Percentiles rank a stretch among this genome's conserved stretches.
Evolutionary conservation across 2,329 filamentous ascomycete genomes (phyloP).

Genomic region (Huntiella decipiens): DNA sequence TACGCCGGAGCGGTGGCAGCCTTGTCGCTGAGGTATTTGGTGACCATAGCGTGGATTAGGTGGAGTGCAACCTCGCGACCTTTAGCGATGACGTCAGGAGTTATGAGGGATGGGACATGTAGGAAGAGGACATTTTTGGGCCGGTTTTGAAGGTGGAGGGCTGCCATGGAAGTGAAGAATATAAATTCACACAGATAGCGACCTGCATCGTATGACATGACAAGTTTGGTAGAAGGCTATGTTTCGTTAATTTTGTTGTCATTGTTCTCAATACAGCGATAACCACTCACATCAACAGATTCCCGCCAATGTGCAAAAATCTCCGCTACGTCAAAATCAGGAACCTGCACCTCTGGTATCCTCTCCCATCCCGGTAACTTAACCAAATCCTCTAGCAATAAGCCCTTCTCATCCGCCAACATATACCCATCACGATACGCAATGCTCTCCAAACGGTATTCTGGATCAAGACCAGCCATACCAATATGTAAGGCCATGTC

Average conservation of each 20-base stretch:
- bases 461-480: slow-evolving; percentile 45
- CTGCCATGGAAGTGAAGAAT: slow-evolving; percentile 49
- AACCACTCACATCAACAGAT: background rate
- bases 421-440: slow-evolving; percentile 56
- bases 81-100: slow-evolving; percentile 26
- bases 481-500: slow-evolving; percentile 63
- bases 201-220: slow-evolving; percentile 51
- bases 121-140: slow-evolving; percentile 43
- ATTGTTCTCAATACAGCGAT: background rate
- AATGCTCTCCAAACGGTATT: slow-evolving; percentile 52
- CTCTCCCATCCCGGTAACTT: slow-evolving; percentile 34
- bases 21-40: no score
- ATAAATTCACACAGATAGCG: slow-evolving; percentile 64
- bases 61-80: slow-evolving; percentile 35
- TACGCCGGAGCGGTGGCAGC: background rate
- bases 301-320: slow-evolving; percentile 33
- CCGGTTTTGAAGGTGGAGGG: slow-evolving; percentile 29
- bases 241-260: slow-evolving; percentile 7
- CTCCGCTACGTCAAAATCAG: slow-evolving; percentile 37
- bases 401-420: slow-evolving; percentile 49
- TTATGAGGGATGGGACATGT: slow-evolving; percentile 47
- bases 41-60: slow-evolving; percentile 37
- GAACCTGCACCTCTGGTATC: slow-evolving; percentile 34
- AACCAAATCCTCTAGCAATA: slow-evolving; percentile 31
- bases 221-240: slow-evolving; percentile 26